A percentile compares a stretch with the other conserved stretches of the same genome.
phyloP scores from a whole-genome alignment of 164 flowering plant genomes.

The Kalanchoe fedtschenkoi region DNA sequence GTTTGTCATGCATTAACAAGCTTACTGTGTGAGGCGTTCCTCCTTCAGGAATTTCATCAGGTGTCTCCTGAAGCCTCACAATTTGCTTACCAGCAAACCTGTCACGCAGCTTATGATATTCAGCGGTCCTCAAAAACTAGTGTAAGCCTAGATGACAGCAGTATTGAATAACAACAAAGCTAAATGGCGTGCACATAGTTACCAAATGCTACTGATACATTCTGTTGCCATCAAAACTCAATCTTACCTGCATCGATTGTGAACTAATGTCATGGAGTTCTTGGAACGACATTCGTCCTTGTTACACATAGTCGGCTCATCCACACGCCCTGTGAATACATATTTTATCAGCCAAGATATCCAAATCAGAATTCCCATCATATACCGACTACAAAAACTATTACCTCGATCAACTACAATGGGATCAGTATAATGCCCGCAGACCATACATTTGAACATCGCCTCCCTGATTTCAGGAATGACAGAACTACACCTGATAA shows the following conservation, averaged over 20 bases:
- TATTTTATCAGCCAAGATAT: conserved; percentile 9
- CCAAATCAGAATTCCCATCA: not conserved
- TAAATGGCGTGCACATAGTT: too few relatives aligned
- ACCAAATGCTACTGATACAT: too few relatives aligned
- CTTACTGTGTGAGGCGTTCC: conserved; percentile 98
- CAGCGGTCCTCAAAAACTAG: not conserved
- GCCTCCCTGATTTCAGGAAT: conserved; percentile 98
- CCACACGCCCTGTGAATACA: conserved; percentile 53
- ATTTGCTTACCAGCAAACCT: conserved; percentile 96
- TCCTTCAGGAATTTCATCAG: conserved; percentile 97
- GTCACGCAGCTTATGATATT: not conserved
- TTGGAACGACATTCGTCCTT: conserved; percentile 67
- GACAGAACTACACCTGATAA: conserved; percentile 81
- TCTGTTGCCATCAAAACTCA: not conserved
- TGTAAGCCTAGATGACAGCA: not conserved
- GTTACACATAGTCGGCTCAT: conserved; percentile 62
- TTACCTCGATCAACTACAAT: conserved; percentile 85
- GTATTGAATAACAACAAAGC: not conserved
- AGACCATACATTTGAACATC: conserved; percentile 74
- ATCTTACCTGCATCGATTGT: conserved; percentile 86
- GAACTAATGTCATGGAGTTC: conserved; percentile 84
- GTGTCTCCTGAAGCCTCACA: conserved; percentile 96
- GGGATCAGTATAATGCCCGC: conserved; percentile 79
- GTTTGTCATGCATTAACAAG: conserved; percentile 90
- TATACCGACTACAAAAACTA: not conserved